Percentiles rank a stretch among this genome's conserved stretches.
Evolutionary conservation across 306 rosid species (phyloP).

Genomic region (Gastrolobium bilobum): DNA sequence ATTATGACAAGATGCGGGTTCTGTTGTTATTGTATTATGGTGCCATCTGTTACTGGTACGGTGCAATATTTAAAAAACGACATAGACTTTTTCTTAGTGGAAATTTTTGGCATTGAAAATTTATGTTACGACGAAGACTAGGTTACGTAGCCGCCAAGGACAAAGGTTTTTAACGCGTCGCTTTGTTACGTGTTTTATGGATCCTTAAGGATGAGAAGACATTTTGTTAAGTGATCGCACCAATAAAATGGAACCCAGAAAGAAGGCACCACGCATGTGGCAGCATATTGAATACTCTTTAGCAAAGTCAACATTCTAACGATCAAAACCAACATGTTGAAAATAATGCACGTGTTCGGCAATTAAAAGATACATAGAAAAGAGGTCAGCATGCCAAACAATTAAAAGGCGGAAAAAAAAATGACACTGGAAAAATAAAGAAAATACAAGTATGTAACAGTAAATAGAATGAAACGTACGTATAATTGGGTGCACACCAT

Average conservation of each 20-base stretch:
- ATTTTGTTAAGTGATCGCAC: conserved; percentile 9
- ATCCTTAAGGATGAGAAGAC: not conserved
- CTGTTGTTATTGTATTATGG: conserved; percentile 1
- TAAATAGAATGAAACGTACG: not conserved
- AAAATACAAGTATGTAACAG: not conserved
- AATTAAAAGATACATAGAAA: not conserved
- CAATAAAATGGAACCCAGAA: not conserved
- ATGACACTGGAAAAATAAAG: not conserved
- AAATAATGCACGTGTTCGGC: not conserved
- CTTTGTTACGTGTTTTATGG: conserved; percentile 38
- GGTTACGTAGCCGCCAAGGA: conserved; percentile 49
- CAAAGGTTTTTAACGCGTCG: conserved; percentile 31
- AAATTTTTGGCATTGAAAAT: conserved; percentile 37
- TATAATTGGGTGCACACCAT: not conserved
- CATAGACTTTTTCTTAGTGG: conserved; percentile 42
- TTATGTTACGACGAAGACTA: conserved; percentile 12
- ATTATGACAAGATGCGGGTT: conserved; percentile 6
- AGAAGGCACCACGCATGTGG: not conserved
- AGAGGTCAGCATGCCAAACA: not conserved
- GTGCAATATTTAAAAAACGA: conserved; percentile 42
- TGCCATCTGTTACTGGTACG: conserved; percentile 31
- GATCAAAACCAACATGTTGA: not conserved
- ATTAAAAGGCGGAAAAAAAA: not conserved
- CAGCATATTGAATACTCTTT: conserved; percentile 3
- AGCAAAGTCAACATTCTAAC: not conserved